These are phyloP conservation scores for Colletotrichum shisoi DNA, from an alignment of 2,329 filamentous ascomycete genomes.

Conservation along the genomic window DNA sequence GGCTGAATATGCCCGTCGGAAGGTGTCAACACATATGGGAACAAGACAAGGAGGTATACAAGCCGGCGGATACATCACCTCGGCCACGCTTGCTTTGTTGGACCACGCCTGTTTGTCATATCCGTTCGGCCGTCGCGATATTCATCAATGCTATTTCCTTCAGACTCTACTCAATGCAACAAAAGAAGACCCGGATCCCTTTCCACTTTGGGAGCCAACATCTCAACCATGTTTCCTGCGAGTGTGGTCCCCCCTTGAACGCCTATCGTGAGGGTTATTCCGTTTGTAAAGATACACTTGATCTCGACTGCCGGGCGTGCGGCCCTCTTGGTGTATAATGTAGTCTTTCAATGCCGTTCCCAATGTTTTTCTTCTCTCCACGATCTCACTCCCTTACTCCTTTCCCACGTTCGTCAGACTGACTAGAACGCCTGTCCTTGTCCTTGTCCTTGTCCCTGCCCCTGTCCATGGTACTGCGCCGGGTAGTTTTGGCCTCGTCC, in stretches of 20 bases:
- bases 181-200: constrained; percentile 25
- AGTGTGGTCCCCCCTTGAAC: constrained; percentile 20
- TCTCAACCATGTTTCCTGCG: constrained; percentile 21
- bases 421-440: constrained; percentile 48
- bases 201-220: constrained; percentile 24
- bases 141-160: constrained; percentile 27
- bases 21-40: not conserved
- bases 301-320: not conserved
- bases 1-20: not conserved
- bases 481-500: constrained; percentile 29
- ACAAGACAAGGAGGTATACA: too few species aligned
- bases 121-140: constrained; percentile 31
- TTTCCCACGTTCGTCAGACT: not conserved
- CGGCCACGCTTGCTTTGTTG: not conserved
- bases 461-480: constrained; percentile 50
- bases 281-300: constrained; percentile 13
- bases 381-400: not conserved
- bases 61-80: constrained; percentile 1
- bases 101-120: constrained; percentile 12
- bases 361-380: not conserved
- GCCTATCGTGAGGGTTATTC: constrained; percentile 21
- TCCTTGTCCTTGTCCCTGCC: constrained; percentile 51
- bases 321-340: not conserved
- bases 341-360: constrained; percentile 5
- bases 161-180: constrained; percentile 23